A percentile compares a stretch with the other conserved stretches of the same genome.
Evolutionary conservation across 2,329 filamentous ascomycete genomes (phyloP).

Genomic region (Phaeomoniella chlamydospora): DNA sequence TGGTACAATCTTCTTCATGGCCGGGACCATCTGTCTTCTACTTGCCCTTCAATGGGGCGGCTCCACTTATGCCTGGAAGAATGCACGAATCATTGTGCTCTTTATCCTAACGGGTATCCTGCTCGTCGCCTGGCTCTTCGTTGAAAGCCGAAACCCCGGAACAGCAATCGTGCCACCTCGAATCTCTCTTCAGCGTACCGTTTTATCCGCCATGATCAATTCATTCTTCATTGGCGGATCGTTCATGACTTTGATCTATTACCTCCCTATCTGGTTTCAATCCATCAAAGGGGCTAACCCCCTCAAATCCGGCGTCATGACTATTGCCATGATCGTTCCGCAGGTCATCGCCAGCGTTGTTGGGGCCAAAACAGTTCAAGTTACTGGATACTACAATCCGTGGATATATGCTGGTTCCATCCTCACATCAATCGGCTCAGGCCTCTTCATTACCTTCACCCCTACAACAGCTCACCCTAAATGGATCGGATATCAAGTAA

Average conservation of each 20-base stretch:
- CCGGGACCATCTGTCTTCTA: conserved; percentile 11
- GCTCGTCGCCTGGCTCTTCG: conserved; percentile 27
- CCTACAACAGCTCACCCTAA: conserved; percentile 15
- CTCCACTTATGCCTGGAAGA: conserved; percentile 31
- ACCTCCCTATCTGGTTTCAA: conserved; percentile 9
- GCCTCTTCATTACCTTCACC: conserved; percentile 19
- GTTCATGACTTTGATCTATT: conserved; percentile 4
- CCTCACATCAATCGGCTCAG: conserved; percentile 19
- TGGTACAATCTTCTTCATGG: conserved; percentile 29
- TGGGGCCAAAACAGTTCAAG: conserved; percentile 2
- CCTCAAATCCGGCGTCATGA: conserved; percentile 4
- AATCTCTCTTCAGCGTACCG: conserved; percentile 25
- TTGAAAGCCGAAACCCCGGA: conserved; percentile 20
- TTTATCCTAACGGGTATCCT: conserved; percentile 33
- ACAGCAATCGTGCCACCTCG: neutral
- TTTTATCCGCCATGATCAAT: conserved; percentile 1
- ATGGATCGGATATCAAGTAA: conserved; percentile 17
- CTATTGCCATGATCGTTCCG: conserved; percentile 5
- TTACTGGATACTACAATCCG: conserved; percentile 22
- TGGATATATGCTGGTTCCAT: conserved; percentile 20
- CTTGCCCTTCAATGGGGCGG: conserved; percentile 33
- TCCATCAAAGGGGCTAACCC: conserved; percentile 6
- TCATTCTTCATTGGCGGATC: conserved; percentile 2
- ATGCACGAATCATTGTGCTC: conserved; percentile 27
- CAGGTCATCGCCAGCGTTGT: conserved; percentile 2